Evolutionary conservation across 73 alveolate species (phyloP).

Genomic region (Symbiodinium pilosum): DNA sequence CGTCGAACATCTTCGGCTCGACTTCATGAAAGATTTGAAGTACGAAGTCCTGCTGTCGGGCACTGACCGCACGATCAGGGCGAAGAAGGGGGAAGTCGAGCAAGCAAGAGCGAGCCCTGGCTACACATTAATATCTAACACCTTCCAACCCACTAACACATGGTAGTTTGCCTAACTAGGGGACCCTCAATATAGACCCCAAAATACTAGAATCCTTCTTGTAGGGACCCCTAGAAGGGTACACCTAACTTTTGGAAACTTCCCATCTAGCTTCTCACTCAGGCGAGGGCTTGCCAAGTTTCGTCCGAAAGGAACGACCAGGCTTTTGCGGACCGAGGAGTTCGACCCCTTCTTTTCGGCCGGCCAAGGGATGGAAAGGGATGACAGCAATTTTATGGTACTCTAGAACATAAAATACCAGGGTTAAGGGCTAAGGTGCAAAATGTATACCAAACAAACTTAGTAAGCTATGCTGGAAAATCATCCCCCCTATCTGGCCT

Average conservation of each 20-base stretch:
- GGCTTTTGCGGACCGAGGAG: constrained; percentile 11
- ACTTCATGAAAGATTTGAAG: constrained; percentile 52
- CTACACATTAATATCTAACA: too few species aligned
- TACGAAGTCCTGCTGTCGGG: constrained; percentile 16
- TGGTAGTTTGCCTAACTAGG: too few species aligned
- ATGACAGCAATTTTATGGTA: background rate
- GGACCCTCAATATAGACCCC: too few species aligned
- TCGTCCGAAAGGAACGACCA: constrained; percentile 73
- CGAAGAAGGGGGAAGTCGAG: constrained; percentile 56
- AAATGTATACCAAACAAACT: too few species aligned
- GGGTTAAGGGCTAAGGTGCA: too few species aligned
- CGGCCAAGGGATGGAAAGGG: background rate
- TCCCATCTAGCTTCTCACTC: background rate
- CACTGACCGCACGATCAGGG: background rate
- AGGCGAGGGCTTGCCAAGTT: constrained; percentile 43
- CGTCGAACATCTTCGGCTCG: constrained; percentile 76
- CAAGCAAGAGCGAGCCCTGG: constrained; percentile 22
- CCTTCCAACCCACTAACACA: too few species aligned
- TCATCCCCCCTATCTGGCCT: too few species aligned
- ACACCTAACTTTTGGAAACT: too few species aligned
- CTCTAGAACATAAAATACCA: too few species aligned
- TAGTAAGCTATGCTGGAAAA: too few species aligned
- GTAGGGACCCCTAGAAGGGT: too few species aligned
- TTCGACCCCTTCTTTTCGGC: constrained; percentile 43
- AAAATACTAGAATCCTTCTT: too few species aligned